Conservation (phyloP, 176 grass and related monocot species). For the Phoenix dactylifera region DNA sequence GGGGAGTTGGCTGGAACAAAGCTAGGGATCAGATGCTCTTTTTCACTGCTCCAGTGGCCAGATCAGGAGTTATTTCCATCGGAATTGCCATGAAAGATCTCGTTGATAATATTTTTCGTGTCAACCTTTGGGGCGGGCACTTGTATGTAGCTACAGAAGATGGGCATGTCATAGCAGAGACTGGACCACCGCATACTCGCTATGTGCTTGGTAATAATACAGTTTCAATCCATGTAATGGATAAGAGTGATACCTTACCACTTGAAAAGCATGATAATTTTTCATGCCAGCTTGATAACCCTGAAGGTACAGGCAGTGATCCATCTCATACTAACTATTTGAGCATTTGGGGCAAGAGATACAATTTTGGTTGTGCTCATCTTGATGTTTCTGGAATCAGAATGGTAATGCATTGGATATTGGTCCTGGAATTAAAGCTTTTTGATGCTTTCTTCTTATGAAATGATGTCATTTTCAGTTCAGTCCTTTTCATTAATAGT, state of each 20-base stretch:
- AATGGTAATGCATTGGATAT: slow-evolving; percentile 1
- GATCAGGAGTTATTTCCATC: neutral
- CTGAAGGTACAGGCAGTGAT: too few species aligned
- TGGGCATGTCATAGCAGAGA: neutral
- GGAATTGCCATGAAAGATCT: neutral
- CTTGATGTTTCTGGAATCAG: slow-evolving; percentile 5
- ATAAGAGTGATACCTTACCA: neutral
- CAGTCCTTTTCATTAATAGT: neutral
- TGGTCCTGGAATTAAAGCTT: too few species aligned
- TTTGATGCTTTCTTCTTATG: too few species aligned
- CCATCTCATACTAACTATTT: neutral
- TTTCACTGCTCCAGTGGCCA: neutral
- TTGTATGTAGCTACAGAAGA: neutral
- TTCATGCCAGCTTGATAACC: neutral
- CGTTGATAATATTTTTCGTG: neutral
- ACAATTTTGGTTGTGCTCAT: neutral
- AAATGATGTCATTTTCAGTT: too few species aligned
- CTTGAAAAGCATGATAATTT: neutral
- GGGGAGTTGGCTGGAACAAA: slow-evolving; percentile 4
- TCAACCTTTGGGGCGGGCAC: neutral
- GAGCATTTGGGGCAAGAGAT: neutral
- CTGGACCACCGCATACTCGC: neutral
- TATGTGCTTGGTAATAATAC: neutral
- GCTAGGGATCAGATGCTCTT: slow-evolving; percentile 1
- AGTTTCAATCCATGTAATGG: neutral